Conservation (phyloP, 78 protist species). For the Thecamonas trahens region DNA sequence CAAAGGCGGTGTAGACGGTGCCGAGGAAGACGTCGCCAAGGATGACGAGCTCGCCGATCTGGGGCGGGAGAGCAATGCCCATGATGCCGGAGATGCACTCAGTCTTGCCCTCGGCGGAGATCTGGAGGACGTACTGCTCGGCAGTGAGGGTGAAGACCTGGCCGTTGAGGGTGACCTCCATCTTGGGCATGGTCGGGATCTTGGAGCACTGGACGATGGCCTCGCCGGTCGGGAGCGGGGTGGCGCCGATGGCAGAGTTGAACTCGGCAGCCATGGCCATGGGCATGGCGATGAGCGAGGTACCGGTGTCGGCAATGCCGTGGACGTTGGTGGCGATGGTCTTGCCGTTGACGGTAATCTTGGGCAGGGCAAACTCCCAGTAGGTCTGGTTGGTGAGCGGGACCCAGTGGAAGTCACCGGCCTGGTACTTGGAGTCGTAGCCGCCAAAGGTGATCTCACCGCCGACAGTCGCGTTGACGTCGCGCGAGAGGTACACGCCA, state of each 20-base stretch:
- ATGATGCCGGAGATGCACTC: constrained; percentile 87
- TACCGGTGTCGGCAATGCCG: constrained; percentile 93
- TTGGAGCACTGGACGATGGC: constrained; percentile 46
- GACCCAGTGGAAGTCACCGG: constrained; percentile 63
- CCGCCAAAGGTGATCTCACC: constrained; percentile 91
- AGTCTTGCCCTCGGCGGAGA: constrained; percentile 30
- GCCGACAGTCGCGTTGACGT: constrained; percentile 35
- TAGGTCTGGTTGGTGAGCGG: constrained; percentile 68
- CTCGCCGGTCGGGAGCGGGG: neutral
- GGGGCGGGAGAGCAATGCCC: constrained; percentile 67
- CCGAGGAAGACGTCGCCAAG: constrained; percentile 95
- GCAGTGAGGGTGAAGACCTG: constrained; percentile 51
- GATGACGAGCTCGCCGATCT: constrained; percentile 67
- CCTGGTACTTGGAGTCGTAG: constrained; percentile 48
- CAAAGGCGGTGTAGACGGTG: constrained; percentile 81
- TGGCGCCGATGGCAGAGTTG: constrained; percentile 38
- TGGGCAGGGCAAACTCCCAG: constrained; percentile 54
- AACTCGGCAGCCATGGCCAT: constrained; percentile 15
- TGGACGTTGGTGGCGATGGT: constrained; percentile 44
- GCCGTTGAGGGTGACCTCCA: constrained; percentile 62
- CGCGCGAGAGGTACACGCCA: constrained; percentile 75
- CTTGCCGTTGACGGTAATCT: neutral
- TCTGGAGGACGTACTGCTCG: constrained; percentile 80
- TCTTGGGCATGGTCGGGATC: constrained; percentile 57
- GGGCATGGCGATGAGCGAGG: constrained; percentile 91